A percentile compares a stretch with the other conserved stretches of the same genome.
Evolutionary conservation across 169 alveolate species (phyloP).

Genomic region (Plasmodium berghei): DNA sequence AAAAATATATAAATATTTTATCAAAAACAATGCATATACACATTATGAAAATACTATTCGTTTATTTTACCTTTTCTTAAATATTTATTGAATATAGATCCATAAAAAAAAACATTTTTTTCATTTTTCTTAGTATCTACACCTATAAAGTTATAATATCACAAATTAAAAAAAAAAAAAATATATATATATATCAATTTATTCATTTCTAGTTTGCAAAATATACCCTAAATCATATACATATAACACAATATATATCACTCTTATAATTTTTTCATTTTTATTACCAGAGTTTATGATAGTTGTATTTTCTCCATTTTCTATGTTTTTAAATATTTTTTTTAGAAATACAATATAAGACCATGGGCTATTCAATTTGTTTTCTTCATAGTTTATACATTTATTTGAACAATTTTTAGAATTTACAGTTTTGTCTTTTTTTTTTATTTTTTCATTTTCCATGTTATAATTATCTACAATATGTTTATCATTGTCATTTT

Average conservation of each 20-base stretch:
- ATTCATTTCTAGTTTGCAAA: not conserved
- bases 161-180: constrained; percentile 8
- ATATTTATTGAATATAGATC: constrained; percentile 33
- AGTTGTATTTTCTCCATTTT: constrained; percentile 20
- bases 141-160: constrained; percentile 20
- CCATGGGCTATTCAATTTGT: not conserved
- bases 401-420: constrained; percentile 5
- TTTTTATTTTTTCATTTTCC: not conserved
- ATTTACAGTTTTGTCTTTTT: not conserved
- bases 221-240: not conserved
- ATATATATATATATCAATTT: not conserved
- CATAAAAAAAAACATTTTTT: constrained; percentile 62
- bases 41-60: not conserved
- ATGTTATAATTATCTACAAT: not conserved
- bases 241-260: not conserved
- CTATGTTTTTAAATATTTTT: constrained; percentile 10
- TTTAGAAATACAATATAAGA: constrained; percentile 28
- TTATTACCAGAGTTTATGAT: constrained; percentile 53
- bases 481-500: not conserved
- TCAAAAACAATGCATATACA: not conserved
- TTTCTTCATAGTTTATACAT: not conserved
- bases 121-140: constrained; percentile 55
- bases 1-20: not conserved
- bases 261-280: not conserved
- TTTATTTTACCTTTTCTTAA: constrained; percentile 4